Evolutionary conservation across 1,284 basidiomycete genomes (phyloP), one percentile per base, ranked within the genome.

Genomic region (Cryptococcus sp.): DNA sequence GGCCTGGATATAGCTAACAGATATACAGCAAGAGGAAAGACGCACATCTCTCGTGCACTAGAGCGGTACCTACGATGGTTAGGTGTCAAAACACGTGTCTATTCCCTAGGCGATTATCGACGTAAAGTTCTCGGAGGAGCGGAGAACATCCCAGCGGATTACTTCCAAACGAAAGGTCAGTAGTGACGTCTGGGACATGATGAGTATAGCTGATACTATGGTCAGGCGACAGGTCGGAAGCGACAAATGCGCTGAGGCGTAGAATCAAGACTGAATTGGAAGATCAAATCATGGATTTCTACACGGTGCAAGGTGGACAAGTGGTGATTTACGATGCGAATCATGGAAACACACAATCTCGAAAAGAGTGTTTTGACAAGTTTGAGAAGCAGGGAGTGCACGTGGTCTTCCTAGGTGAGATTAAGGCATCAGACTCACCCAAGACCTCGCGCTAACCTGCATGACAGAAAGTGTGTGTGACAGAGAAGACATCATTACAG

Each of bases 311-410:
- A 49, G 78, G 80, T 3, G 94, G 94, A 0, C 95, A 99, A 74
- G 94, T 98, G 14, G 91, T 95, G 36, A 94, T 99, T 59, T 98
- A 98, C 78, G 96, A 99, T 72, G 96, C 96, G n/a, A 98, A 98
- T 74, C 98, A 98, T 68, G 91, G 92, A 1, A 86, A 85, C 8
- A 80, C 81, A 47, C 81, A 80, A 45, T 82, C 83, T 38, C 80
- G 96, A 50, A 83, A 86, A 60, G 80, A 79, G 14, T 78, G 96
- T 38, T 85, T 87, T 3, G 86, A 93, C 75, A 90, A 86, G 77
- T 98, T 96, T 68, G 86, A 88, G 73, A 83, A 84, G 65, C 81
- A 78, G 49, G 88, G 88, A 13, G 85, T 95, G 49, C 94, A 98
- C 80, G 90, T 98, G 61, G 85, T 98, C 71, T 84, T 96, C 76